A percentile compares a stretch with the other conserved stretches of the same genome.
Evolutionary conservation across 805 yeast species (phyloP).

Genomic region (Lipomyces mesembrius): DNA sequence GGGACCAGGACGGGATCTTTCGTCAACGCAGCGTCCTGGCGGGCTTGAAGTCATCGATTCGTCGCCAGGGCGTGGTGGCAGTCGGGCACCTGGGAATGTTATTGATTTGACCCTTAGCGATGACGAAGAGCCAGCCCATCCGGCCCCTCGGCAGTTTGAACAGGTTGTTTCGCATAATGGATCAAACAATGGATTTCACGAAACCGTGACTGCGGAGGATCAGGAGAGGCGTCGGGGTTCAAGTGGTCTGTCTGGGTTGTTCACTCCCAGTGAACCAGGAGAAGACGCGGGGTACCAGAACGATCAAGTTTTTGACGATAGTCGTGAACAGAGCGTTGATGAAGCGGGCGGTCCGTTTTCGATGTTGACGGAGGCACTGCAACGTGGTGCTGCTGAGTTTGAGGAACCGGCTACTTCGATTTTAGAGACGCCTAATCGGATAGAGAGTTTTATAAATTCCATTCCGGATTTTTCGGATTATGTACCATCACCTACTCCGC

Average conservation of each 20-base stretch:
- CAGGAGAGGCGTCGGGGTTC: not conserved
- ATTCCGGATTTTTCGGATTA: not conserved
- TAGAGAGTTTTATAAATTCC: not conserved
- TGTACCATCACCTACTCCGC: not conserved
- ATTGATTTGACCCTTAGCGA: slow-evolving; percentile 37
- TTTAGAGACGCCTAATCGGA: not conserved
- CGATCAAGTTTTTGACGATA: not conserved
- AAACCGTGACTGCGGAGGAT: not conserved
- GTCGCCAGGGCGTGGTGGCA: slow-evolving; percentile 8
- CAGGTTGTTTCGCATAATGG: not conserved
- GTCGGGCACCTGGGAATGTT: slow-evolving; percentile 22
- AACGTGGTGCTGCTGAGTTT: not conserved
- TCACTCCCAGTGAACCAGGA: not conserved
- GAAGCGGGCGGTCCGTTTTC: not conserved
- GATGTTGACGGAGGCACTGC: not conserved
- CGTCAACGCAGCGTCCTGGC: not conserved
- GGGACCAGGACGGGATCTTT: not conserved
- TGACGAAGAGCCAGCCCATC: slow-evolving; percentile 29
- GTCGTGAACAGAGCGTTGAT: not conserved
- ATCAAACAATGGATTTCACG: not conserved
- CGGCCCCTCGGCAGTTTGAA: not conserved
- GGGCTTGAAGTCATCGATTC: slow-evolving; percentile 16
- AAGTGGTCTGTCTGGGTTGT: not conserved
- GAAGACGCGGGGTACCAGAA: not conserved
- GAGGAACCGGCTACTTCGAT: not conserved